phyloP scores from a whole-genome alignment of 2,329 filamentous ascomycete genomes.

The Sclerotinia subarctica region DNA sequence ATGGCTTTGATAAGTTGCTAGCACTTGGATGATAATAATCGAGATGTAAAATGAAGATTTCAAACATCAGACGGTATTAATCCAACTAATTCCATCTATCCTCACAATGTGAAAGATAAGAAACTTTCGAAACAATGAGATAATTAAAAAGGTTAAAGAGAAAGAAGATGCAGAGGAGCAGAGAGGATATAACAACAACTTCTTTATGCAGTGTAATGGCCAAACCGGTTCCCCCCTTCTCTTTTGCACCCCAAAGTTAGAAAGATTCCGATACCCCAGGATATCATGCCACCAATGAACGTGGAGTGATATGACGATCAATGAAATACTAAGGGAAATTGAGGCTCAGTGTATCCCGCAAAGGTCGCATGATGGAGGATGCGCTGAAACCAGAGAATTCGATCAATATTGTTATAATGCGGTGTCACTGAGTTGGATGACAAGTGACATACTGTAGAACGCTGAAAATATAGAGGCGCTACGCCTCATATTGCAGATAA shows the following conservation, averaged over 20 bases:
- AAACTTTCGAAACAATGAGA: not conserved
- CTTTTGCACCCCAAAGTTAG: not conserved
- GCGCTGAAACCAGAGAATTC: not conserved
- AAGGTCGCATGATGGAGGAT: not conserved
- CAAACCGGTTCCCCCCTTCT: not conserved
- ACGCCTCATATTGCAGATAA: not conserved
- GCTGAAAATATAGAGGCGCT: not conserved
- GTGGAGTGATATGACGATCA: not conserved
- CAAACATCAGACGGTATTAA: not conserved
- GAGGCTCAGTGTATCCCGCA: not conserved
- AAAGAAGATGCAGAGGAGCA: not conserved
- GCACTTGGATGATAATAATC: not conserved
- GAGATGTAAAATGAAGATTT: not conserved
- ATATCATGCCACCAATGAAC: not conserved
- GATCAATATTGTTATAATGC: not conserved
- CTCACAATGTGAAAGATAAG: not conserved
- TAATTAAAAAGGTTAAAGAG: not conserved
- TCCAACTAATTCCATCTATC: not conserved
- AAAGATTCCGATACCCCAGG: not conserved
- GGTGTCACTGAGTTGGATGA: not conserved
- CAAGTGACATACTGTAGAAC: not conserved
- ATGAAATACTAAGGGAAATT: not conserved
- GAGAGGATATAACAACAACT: constrained; percentile 1
- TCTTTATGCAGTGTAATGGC: not conserved
- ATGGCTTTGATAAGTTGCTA: not conserved